Evolutionary conservation across 1,139 yeast genomes (phyloP).

Genomic region (Diutina pseudorugosa): DNA sequence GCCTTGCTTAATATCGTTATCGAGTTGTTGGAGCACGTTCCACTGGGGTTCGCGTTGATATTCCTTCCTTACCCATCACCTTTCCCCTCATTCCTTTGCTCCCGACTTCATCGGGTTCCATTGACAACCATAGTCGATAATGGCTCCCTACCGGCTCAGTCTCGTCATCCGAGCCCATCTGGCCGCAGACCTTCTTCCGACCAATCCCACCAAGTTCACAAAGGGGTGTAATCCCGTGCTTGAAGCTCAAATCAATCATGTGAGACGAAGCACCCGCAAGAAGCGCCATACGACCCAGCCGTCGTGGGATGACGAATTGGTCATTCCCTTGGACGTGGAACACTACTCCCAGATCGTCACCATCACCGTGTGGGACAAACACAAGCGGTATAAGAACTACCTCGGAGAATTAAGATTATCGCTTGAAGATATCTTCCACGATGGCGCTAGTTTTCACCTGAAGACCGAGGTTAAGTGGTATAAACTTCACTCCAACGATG

Average conservation of each 20-base stretch:
- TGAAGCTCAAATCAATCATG: neutral
- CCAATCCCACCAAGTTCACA: too few species aligned
- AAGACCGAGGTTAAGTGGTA: slow-evolving; percentile 36
- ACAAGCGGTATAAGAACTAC: slow-evolving; percentile 32
- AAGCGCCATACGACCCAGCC: slow-evolving; percentile 23
- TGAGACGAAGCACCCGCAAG: neutral
- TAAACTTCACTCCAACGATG: slow-evolving; percentile 33
- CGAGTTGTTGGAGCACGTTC: too few species aligned
- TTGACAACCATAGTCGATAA: neutral
- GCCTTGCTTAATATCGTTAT: too few species aligned
- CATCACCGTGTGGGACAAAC: slow-evolving; percentile 35
- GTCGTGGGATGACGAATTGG: slow-evolving; percentile 30
- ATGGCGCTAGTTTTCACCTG: slow-evolving; percentile 10
- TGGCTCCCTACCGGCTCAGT: neutral
- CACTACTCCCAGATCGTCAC: slow-evolving; percentile 21
- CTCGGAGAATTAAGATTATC: slow-evolving; percentile 44
- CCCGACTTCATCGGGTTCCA: too few species aligned
- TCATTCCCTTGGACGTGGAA: slow-evolving; percentile 18
- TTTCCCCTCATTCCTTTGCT: too few species aligned
- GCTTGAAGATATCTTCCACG: slow-evolving; percentile 28
- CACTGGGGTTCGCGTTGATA: too few species aligned
- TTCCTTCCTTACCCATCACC: too few species aligned
- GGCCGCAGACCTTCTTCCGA: neutral
- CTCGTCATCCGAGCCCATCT: neutral
- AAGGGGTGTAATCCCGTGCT: neutral